Evolutionary conservation across 176 grass and related monocot species (phyloP), one percentile per base, ranked within the genome.

Genomic region (Zoysia pacifica): DNA sequence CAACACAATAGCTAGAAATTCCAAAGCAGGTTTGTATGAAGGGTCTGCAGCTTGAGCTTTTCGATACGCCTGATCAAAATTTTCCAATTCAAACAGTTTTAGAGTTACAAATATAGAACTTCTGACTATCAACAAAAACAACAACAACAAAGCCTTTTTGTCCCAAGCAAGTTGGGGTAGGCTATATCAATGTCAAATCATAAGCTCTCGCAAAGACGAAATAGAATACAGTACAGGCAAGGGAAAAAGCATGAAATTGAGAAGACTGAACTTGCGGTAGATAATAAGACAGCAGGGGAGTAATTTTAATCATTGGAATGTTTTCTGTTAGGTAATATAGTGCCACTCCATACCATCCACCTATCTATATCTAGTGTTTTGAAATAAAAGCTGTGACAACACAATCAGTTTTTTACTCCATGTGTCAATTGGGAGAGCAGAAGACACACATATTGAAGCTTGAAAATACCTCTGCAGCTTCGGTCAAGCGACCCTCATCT

Each of bases 1-100:
- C 82, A 99, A 87, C 48, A 96, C 97, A 84, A 99, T 93, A 69
- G 97, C 93, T 66, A 96, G 93, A 85, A 88, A 91, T 72, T 96
- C 97, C 0, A 84, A 77, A 41, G 97, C 97, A 84, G 86, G 84
- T 73, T 99, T 99, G 87, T 99, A 99, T 5, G 93, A 91, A 72
- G 97, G 86, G 82, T 99, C 97, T 47, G 84, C 93, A 50, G 51
- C 89, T 78, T 82, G 76, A 56, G 97, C 97, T 70, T 96, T 99
- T 79, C 91, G 88, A 89, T 91, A 99, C 11, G 90, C 87, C 97
- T 99, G 90, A 65, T 80, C 62, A 67, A 75, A 39, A 69, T 84
- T 83, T 69, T 70, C 14, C 14, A 47, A 79, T 84, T 48, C 20
- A 77, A 66, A 84, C 41, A 81, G 8, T 79, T 76, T 54, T 40